Evolutionary conservation across 345 rosid species (phyloP).

Genomic region (Eucalyptus sp.): DNA sequence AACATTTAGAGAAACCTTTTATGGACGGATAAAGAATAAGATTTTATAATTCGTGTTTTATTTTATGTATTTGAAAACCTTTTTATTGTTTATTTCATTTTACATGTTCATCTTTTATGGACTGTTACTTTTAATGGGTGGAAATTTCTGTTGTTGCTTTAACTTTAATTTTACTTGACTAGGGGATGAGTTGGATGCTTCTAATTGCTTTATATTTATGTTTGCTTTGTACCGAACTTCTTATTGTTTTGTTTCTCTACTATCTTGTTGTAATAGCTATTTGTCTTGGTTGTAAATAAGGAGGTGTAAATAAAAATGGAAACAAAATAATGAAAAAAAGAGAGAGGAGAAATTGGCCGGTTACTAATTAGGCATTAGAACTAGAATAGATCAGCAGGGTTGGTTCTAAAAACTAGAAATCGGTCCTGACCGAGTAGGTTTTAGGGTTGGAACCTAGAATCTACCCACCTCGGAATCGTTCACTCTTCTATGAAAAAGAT

Average conservation of each 20-base stretch:
- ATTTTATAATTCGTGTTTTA: too few relatives aligned
- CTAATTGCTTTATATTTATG: neutral
- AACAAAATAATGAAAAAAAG: neutral
- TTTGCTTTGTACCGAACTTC: neutral
- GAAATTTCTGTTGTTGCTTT: too few relatives aligned
- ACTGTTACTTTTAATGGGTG: too few relatives aligned
- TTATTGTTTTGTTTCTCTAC: neutral
- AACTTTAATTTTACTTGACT: too few relatives aligned
- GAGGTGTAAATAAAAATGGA: neutral
- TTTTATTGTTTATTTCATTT: too few relatives aligned
- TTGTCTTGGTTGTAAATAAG: neutral
- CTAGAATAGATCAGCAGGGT: neutral
- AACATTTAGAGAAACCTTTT: too few relatives aligned
- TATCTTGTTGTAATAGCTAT: neutral
- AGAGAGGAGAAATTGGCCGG: neutral
- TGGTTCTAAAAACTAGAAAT: neutral
- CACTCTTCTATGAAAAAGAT: neutral
- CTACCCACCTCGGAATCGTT: neutral
- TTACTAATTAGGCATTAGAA: neutral
- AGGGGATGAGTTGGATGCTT: too few relatives aligned
- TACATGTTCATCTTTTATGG: too few relatives aligned
- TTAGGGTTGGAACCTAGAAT: rapidly evolving
- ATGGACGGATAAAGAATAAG: too few relatives aligned
- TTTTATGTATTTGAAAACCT: too few relatives aligned
- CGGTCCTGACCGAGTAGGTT: rapidly evolving